Conservation (phyloP, 2,329 filamentous ascomycete species). For the Madurella fahalii region DNA sequence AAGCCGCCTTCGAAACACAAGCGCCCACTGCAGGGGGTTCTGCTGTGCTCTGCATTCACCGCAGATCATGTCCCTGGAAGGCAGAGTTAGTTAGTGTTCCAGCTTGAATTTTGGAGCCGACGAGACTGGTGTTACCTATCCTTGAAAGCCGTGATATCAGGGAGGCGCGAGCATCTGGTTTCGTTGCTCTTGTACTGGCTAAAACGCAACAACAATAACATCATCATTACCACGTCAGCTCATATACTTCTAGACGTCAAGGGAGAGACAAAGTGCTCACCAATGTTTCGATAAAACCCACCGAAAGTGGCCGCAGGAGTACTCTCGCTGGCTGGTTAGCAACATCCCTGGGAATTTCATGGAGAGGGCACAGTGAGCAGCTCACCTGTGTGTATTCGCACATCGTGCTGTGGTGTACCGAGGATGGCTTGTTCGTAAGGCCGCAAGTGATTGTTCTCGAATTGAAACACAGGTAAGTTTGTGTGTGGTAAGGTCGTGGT, state of each 20-base stretch:
- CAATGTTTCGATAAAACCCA: constrained; percentile 8
- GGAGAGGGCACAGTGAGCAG: not conserved
- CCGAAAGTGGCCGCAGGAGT: constrained; percentile 6
- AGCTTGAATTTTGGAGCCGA: not conserved
- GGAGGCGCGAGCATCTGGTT: not conserved
- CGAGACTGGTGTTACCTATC: not conserved
- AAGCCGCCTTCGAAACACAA: not conserved
- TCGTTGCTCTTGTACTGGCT: constrained; percentile 3
- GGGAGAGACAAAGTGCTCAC: not conserved
- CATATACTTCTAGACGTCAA: too few relatives aligned
- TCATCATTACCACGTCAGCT: not conserved
- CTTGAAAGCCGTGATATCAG: constrained; percentile 9
- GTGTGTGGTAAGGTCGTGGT: too few relatives aligned
- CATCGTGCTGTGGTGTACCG: not conserved
- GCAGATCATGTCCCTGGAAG: not conserved
- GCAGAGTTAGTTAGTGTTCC: not conserved
- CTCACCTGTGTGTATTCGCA: constrained; percentile 8
- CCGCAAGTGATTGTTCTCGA: too few relatives aligned
- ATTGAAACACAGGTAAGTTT: too few relatives aligned
- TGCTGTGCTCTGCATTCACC: constrained; percentile 7
- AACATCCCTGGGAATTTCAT: not conserved
- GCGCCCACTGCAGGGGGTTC: not conserved
- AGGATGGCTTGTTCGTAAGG: too few relatives aligned
- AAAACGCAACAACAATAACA: not conserved
- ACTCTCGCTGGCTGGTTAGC: constrained; percentile 6